A percentile compares a stretch with the other conserved stretches of the same genome.
Evolutionary conservation across 306 rosid species (phyloP).

Genomic region (Dalbergia cochinchinensis): DNA sequence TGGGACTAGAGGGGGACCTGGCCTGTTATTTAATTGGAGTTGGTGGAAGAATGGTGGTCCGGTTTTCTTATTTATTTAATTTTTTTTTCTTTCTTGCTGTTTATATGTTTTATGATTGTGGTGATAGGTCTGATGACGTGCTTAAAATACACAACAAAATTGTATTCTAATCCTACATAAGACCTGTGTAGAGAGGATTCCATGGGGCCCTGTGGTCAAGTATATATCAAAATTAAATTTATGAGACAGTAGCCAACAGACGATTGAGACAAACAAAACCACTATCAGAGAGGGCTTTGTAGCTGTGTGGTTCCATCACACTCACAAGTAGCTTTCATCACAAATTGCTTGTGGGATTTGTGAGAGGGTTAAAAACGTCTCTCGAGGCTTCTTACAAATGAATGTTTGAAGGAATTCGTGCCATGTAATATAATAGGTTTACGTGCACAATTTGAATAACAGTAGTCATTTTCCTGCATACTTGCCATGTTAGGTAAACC

Average conservation of each 20-base stretch:
- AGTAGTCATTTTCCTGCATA: neutral
- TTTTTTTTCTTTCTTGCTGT: neutral
- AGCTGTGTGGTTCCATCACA: slow-evolving; percentile 41
- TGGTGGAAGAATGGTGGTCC: slow-evolving; percentile 29
- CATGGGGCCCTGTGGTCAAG: slow-evolving; percentile 37
- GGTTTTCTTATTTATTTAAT: neutral
- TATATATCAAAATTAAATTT: slow-evolving; percentile 6
- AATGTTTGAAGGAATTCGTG: neutral
- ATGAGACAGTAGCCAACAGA: slow-evolving; percentile 17
- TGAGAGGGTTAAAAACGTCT: slow-evolving; percentile 34
- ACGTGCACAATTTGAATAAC: slow-evolving; percentile 28
- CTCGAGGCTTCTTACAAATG: slow-evolving; percentile 47
- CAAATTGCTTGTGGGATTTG: slow-evolving; percentile 43
- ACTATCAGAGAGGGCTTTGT: neutral
- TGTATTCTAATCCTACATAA: neutral
- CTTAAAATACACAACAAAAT: slow-evolving; percentile 20
- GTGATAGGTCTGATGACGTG: slow-evolving; percentile 21
- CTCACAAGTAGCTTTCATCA: slow-evolving; percentile 48
- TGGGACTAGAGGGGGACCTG: slow-evolving; percentile 15
- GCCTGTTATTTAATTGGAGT: slow-evolving; percentile 18
- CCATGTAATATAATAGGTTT: slow-evolving; percentile 20
- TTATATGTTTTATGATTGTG: slow-evolving; percentile 8
- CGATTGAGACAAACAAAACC: slow-evolving; percentile 33
- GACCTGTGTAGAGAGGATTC: neutral
- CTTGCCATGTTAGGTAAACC: neutral